Base-by-base conservation (phyloP, 1,139 yeast genomes). In the Meyerozyma elateridarum region DNA sequence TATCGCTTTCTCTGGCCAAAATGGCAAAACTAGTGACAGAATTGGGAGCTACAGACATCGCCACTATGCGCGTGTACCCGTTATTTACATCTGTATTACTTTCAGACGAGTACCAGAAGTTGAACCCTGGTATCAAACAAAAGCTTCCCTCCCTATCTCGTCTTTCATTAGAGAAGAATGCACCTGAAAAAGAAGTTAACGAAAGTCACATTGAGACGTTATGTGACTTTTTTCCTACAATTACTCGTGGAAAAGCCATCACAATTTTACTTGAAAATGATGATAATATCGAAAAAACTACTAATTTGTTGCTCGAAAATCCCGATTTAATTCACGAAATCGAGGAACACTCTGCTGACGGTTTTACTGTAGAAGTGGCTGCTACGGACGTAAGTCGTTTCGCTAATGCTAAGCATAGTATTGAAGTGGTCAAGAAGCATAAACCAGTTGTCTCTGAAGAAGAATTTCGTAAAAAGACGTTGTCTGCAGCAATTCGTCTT, bases 401-500 rank as follows among this genome's bases (percentile, higher is more conserved):
- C 19, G n/a, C 27, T 5, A 24, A 24, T 18, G 15, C 18, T 14
- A 18, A n/a, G 18, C 14, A 17, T 22, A 14, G 22, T 8, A 22
- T 9, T 11, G 13, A n/a, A n/a, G 15, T 7, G n/a, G 29, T 17
- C 3, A 24, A n/a, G 12, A 8, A 18, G 6, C 14, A 24, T 11
- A 18, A 15, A 7, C 27, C 27, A 4, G 18, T 24, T n/a, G 29
- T 26, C 8, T 26, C 29, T n/a, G 36, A 46, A 6, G 55, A 48
- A 27, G 71, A 69, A 29, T 48, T 74, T 15, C 73, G 72, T 41
- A 73, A 77, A 44, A 71, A 64, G 44, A 77, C 85, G 0, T 55
- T 85, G 28, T 64, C 73, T 7, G 74, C 80, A 29, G 89, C 93
- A 0, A 60, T 85, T 42, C 59, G 76, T 34, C 54, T 81, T 42